phyloP scores from a whole-genome alignment of 768 basidiomycete species.

The Boletus huronensis region DNA sequence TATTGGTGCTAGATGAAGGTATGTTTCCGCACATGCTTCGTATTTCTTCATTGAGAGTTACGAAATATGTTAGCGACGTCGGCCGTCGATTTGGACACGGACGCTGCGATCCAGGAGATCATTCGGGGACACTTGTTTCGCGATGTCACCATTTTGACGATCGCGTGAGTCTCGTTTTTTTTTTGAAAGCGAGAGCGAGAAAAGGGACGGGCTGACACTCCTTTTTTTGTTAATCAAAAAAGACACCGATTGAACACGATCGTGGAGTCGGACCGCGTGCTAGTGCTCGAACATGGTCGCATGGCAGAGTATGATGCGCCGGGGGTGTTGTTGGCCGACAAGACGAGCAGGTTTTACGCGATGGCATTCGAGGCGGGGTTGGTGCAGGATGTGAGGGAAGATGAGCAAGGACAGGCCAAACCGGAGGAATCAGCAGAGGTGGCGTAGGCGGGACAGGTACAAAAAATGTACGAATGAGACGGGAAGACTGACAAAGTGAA shows the following conservation, averaged over 20 bases:
- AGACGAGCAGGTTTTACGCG: slow-evolving; percentile 53
- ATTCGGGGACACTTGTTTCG: not conserved
- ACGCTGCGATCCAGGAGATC: not conserved
- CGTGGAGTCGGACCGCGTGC: not conserved
- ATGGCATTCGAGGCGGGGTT: slow-evolving; percentile 63
- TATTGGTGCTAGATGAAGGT: not conserved
- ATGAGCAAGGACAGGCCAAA: not conserved
- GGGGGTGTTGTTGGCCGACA: slow-evolving; percentile 50
- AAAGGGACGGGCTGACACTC: not conserved
- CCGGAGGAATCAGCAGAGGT: not conserved
- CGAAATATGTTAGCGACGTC: not conserved
- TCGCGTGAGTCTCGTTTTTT: not conserved
- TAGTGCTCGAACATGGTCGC: not conserved
- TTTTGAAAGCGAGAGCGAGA: not conserved
- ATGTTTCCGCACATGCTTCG: not conserved
- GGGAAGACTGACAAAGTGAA: too few species aligned
- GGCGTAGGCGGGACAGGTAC: too few species aligned
- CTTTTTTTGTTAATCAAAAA: too few species aligned
- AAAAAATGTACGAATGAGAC: too few species aligned
- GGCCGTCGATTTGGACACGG: not conserved
- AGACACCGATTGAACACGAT: not conserved
- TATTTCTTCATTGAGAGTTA: not conserved
- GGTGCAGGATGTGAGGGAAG: not conserved
- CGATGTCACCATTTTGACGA: not conserved
- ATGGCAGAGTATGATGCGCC: slow-evolving; percentile 72